phyloP scores from a whole-genome alignment of 2,329 filamentous ascomycete genomes.

The Aspergillus brunneoviolaceus region DNA sequence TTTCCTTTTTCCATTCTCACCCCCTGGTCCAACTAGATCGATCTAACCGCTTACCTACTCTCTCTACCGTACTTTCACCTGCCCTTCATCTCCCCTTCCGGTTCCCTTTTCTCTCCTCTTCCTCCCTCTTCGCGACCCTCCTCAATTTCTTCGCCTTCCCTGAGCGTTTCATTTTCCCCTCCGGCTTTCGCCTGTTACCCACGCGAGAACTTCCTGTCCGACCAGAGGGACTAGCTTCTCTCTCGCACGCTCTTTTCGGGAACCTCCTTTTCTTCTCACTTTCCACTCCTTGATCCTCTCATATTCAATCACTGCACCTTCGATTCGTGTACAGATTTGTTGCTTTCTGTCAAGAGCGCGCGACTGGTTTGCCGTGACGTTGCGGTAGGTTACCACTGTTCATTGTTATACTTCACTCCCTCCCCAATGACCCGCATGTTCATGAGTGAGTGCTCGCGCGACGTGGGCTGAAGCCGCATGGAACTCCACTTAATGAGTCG shows the following conservation, averaged over 20 bases:
- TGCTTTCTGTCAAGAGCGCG: constrained; percentile 21
- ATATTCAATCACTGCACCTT: constrained; percentile 11
- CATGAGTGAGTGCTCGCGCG: not conserved
- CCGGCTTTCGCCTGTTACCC: constrained; percentile 25
- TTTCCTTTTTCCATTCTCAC: constrained; percentile 8
- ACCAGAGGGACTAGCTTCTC: constrained; percentile 42
- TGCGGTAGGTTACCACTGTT: constrained; percentile 28
- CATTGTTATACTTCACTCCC: not conserved
- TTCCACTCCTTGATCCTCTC: constrained; percentile 25
- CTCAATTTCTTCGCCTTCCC: constrained; percentile 24
- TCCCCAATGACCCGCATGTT: not conserved
- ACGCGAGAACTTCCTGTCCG: constrained; percentile 38
- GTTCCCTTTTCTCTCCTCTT: constrained; percentile 26
- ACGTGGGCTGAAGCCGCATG: not conserved
- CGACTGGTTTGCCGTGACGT: constrained; percentile 27
- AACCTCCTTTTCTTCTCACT: constrained; percentile 24
- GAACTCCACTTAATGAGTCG: not conserved
- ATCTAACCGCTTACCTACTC: constrained; percentile 1
- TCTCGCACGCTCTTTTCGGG: constrained; percentile 44
- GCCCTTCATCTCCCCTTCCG: constrained; percentile 21
- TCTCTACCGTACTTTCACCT: constrained; percentile 4
- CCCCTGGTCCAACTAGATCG: constrained; percentile 9
- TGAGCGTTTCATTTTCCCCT: constrained; percentile 21
- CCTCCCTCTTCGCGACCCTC: constrained; percentile 23
- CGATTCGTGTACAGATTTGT: constrained; percentile 27